phyloP scores from a whole-genome alignment of 1,284 basidiomycete species.

The Clitocybe nebularis region DNA sequence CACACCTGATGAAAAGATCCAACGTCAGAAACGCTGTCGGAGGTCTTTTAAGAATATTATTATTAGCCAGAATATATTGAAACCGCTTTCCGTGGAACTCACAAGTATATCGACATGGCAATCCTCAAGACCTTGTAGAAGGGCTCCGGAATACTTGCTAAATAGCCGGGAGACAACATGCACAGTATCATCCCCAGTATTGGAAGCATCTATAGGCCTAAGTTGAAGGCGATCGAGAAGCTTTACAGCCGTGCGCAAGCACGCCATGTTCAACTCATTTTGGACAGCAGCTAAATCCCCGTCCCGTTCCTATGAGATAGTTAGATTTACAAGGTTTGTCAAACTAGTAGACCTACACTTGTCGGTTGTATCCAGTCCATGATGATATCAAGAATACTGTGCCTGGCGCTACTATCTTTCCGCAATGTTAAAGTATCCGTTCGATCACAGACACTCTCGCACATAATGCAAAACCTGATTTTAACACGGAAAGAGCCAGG shows the following conservation, averaged over 20 bases:
- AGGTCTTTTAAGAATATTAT: slow-evolving; percentile 27
- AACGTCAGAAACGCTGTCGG: slow-evolving; percentile 52
- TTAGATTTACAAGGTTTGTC: neutral
- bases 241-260: slow-evolving; percentile 68
- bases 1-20: slow-evolving; percentile 49
- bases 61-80: no score
- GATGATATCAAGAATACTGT: slow-evolving; percentile 69
- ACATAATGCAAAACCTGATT: slow-evolving; percentile 72
- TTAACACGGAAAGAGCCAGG: slow-evolving; percentile 59
- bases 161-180: slow-evolving; percentile 77
- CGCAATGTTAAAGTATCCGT: slow-evolving; percentile 59
- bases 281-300: slow-evolving; percentile 27
- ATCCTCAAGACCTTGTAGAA: slow-evolving; percentile 59
- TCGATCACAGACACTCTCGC: slow-evolving; percentile 64
- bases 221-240: slow-evolving; percentile 76
- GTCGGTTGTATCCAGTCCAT: slow-evolving; percentile 69
- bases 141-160: slow-evolving; percentile 67
- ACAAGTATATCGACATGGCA: slow-evolving; percentile 40
- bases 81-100: no score
- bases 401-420: slow-evolving; percentile 65
- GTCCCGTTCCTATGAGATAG: slow-evolving; percentile 15
- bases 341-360: slow-evolving; percentile 33
- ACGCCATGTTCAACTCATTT: slow-evolving; percentile 69
- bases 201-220: slow-evolving; percentile 50
- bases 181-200: slow-evolving; percentile 59